Evolutionary conservation across 1,284 basidiomycete species (phyloP), one percentile per base, ranked within the genome.

Genomic region (Leccinum angustisporum): DNA sequence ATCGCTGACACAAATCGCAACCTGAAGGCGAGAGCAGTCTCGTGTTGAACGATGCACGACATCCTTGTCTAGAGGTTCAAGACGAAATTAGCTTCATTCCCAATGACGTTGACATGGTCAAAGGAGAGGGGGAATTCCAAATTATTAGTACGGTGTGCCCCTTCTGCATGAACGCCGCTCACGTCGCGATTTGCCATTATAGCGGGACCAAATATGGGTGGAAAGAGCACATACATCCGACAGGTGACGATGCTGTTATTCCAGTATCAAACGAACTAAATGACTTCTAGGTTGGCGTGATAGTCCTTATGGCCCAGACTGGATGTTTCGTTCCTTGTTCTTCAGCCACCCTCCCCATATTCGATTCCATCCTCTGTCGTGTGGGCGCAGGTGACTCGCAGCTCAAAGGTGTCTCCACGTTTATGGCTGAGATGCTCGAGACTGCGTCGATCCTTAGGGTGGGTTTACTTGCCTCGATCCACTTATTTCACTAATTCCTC

Each of bases 341-440:
- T 58, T 88, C 94, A 74, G 97, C 97, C 0, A 81, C 83, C 51
- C 71, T 99, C 11, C 97, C 97, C 0, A 87, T 99, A 56, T 99
- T 98, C 67, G 97, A 99, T 77, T 98, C 95, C 14, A 92, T 99
- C 56, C 79, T 99, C 4, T 97, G 97, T 60, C 85, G 97, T 67
- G 97, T 99, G 1, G 97, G 97, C 7, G 97, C 97, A 0, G 97
- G 97, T 1, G 97, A 99, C 74, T 96, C 92, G 75, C 96, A 98
- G 75, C 80, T 98, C 51, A 98, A 98, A 76, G 97, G 97, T 16
- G 94, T 99, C 4, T 97, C 94, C 33, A 99, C 97, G 0, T 99
- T 99, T 75, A 99, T 99, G 97, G 95, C 96, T 3, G 97, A 99
- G 78, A 99, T 99, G 97, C 82, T 97, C 11, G 94, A 97, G 76